phyloP scores from a whole-genome alignment of 1,139 yeast genomes.

The Geotrichum europaeum region DNA sequence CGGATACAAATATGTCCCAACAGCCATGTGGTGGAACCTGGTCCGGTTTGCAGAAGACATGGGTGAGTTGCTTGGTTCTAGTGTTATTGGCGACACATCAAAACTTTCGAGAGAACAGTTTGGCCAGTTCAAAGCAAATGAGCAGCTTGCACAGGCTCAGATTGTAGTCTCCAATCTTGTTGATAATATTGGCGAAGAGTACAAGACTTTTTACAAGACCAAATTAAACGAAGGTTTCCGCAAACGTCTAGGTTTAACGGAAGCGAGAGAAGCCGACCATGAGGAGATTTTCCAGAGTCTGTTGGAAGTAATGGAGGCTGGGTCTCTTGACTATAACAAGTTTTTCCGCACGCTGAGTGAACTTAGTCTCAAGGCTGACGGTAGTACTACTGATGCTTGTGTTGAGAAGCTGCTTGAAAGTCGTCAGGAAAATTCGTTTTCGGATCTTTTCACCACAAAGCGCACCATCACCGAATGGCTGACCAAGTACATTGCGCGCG shows the following conservation, averaged over 20 bases:
- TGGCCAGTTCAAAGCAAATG: conserved; percentile 33
- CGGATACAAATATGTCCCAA: conserved; percentile 75
- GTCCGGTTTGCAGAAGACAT: conserved; percentile 78
- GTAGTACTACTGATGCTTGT: conserved; percentile 12
- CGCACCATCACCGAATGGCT: conserved; percentile 36
- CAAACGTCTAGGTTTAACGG: conserved; percentile 59
- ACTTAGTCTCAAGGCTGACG: conserved; percentile 27
- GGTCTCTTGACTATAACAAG: conserved; percentile 71
- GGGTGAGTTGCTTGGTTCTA: conserved; percentile 71
- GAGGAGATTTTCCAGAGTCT: conserved; percentile 51
- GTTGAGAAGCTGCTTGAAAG: conserved; percentile 1
- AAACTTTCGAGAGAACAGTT: conserved; percentile 21
- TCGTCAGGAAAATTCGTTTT: neutral
- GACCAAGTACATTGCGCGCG: conserved; percentile 36
- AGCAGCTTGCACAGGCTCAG: conserved; percentile 48
- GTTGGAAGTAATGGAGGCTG: conserved; percentile 53
- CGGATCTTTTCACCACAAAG: conserved; percentile 21
- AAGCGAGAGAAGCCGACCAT: conserved; percentile 41
- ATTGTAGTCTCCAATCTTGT: conserved; percentile 62
- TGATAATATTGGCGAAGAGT: conserved; percentile 58
- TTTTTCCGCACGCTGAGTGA: conserved; percentile 64
- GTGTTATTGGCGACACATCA: conserved; percentile 2
- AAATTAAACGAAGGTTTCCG: conserved; percentile 57
- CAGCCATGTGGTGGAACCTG: conserved; percentile 90
- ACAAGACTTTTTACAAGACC: conserved; percentile 54